These are phyloP conservation scores for Saturnispora serradocipensis DNA, from an alignment of 805 yeast species.

Conservation along the genomic window DNA sequence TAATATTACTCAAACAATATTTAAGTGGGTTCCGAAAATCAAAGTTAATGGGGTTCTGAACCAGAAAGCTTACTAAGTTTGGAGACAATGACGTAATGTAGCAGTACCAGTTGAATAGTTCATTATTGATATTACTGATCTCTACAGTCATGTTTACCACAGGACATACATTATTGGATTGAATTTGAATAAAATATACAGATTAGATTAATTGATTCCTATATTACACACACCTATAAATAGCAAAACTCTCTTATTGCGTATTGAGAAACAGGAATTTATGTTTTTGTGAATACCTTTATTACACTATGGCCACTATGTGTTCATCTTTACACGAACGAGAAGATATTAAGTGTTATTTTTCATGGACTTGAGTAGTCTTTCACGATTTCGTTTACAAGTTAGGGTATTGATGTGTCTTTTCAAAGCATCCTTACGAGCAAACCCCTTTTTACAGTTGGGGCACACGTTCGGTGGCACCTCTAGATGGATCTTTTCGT, in stretches of 20 bases:
- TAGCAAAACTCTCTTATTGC: background rate
- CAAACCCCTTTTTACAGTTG: constrained; percentile 73
- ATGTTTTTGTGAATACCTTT: background rate
- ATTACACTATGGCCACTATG: background rate
- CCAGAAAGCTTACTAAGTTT: too few species aligned
- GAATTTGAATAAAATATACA: background rate
- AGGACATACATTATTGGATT: too few species aligned
- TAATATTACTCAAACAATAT: too few species aligned
- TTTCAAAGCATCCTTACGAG: constrained; percentile 73
- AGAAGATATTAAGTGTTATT: background rate
- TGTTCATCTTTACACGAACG: too few species aligned
- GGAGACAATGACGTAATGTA: too few species aligned
- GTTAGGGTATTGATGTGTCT: constrained; percentile 69
- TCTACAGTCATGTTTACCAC: too few species aligned
- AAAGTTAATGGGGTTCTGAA: too few species aligned
- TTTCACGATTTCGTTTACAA: constrained; percentile 61
- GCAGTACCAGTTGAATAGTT: too few species aligned
- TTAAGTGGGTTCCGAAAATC: too few species aligned
- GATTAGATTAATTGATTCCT: background rate
- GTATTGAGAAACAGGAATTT: background rate
- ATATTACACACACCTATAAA: background rate
- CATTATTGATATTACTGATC: too few species aligned
- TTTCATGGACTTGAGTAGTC: constrained; percentile 24
- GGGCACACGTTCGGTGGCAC: constrained; percentile 70
- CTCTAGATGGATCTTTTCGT: constrained; percentile 63